A percentile compares a stretch with the other conserved stretches of the same genome.
These are phyloP conservation scores for Ocimum tenuiflorum DNA, from an alignment of 257 asterid species.

Conservation along the genomic window DNA sequence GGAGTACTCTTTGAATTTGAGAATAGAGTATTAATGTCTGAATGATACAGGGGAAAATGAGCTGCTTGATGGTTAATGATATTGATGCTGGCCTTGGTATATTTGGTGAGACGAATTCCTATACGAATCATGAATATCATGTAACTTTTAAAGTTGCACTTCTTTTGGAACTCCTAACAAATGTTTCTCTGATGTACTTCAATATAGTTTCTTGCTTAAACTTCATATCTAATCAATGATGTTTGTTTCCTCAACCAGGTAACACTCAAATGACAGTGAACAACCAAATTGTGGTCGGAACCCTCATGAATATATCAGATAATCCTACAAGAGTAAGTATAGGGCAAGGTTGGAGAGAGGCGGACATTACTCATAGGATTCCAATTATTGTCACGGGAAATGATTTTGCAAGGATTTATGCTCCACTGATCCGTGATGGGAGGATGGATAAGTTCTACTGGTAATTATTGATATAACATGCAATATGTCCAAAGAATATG, in stretches of 20 bases:
- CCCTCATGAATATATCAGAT: constrained; percentile 81
- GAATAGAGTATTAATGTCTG: constrained; percentile 11
- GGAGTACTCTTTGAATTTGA: not conserved
- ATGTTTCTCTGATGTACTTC: not conserved
- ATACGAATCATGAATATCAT: not conserved
- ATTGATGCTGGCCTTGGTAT: constrained; percentile 97
- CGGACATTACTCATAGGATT: constrained; percentile 60
- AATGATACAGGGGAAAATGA: constrained; percentile 78
- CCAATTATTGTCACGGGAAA: constrained; percentile 90
- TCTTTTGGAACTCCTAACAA: not conserved
- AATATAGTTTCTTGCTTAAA: constrained; percentile 5
- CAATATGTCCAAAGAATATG: not conserved
- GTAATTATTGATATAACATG: constrained; percentile 30
- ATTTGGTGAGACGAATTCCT: constrained; percentile 56
- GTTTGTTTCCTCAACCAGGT: constrained; percentile 35
- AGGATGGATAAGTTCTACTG: constrained; percentile 97
- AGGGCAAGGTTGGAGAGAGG: constrained; percentile 88
- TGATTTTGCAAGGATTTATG: constrained; percentile 73
- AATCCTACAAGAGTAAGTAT: constrained; percentile 91
- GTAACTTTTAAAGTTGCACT: not conserved
- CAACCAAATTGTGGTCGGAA: constrained; percentile 90
- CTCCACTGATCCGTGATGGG: constrained; percentile 87
- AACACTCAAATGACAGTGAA: constrained; percentile 91
- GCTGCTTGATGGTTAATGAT: constrained; percentile 92
- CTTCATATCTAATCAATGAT: constrained; percentile 5